Base-by-base conservation (phyloP, 2,329 filamentous ascomycete species). In the Colletotrichum euphorbiae region DNA sequence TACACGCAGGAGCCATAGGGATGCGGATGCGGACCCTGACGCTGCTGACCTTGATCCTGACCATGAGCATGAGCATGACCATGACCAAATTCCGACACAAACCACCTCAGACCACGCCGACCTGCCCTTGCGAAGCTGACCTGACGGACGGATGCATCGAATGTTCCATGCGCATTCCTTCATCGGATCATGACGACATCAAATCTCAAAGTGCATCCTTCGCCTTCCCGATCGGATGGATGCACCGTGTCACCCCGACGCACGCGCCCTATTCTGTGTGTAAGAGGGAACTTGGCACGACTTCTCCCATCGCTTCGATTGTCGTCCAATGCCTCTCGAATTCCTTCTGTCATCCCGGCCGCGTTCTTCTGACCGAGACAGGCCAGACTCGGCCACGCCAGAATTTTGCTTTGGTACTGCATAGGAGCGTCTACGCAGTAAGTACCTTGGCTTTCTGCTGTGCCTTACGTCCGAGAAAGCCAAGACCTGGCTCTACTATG, bases 151-250 rank as follows among this genome's bases (percentile, higher is more conserved):
- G 42, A 48, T 48, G 56, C 56, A 52, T 52, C 46, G 69, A 70
- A 70, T 38, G 45, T 69, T 70, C 66, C 54, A 42, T 62, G 52
- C 61, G 31, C 54, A 52, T 70, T 60, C 69, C 61, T 66, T 48
- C 31, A 21, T 64, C 28, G 48, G 33, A n/a, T 42, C n/a, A 62
- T 50, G 48, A 62, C 42, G 58, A 66, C 55, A 51, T 59, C 11
- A 40, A 42, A 52, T 11, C 50, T 36, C 11, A 6, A 54, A 15
- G 46, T 50, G 9, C 15, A 13, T 50, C 9, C 8, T 46, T 46
- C 19, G 7, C 7, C 36, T 38, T 13, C 36, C 33, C 33, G 12
- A 36, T 36, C 13, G 28, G 13, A 52, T 36, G n/a, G 19, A 52
- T 19, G 15, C 28, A 52, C 11, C n/a, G n/a, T n/a, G n/a, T n/a